These are phyloP conservation scores for Vaccinium vitisidaea DNA, from an alignment of 148 eudicot genomes.

Conservation along the genomic window DNA sequence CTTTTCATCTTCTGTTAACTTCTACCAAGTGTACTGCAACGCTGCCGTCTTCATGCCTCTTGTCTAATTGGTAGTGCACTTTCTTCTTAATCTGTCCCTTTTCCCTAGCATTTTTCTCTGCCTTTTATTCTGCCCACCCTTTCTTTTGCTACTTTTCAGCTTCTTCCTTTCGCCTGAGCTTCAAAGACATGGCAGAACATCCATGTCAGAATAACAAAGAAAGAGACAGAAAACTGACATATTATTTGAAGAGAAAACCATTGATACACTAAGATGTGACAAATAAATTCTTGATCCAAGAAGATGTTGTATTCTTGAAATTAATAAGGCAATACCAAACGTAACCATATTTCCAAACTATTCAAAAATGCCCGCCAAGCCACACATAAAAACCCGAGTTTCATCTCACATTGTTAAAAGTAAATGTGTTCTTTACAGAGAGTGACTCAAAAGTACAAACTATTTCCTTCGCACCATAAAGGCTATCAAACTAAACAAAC, in stretches of 20 bases:
- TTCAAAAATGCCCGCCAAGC: not conserved
- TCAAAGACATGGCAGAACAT: not conserved
- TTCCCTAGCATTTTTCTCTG: not conserved
- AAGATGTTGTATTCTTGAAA: not conserved
- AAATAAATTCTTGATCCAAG: not conserved
- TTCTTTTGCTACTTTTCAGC: not conserved
- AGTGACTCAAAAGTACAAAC: not conserved
- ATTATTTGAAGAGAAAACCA: not conserved
- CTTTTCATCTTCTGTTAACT: not conserved
- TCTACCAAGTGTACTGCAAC: not conserved
- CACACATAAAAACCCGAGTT: not conserved
- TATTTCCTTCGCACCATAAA: not conserved
- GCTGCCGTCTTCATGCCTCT: not conserved
- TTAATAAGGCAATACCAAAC: not conserved
- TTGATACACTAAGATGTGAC: not conserved
- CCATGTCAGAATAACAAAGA: not conserved
- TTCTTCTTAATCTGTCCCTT: not conserved
- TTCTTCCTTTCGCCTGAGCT: not conserved
- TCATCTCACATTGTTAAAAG: not conserved
- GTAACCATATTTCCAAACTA: not conserved
- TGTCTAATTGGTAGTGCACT: not conserved
- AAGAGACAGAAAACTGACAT: not conserved
- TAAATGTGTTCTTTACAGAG: not conserved
- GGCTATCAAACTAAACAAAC: not conserved
- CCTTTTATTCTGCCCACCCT: not conserved